A percentile compares a stretch with the other conserved stretches of the same genome.
These are phyloP conservation scores for Ophiostoma montium DNA, from an alignment of 2,329 filamentous ascomycete genomes.

Conservation along the genomic window DNA sequence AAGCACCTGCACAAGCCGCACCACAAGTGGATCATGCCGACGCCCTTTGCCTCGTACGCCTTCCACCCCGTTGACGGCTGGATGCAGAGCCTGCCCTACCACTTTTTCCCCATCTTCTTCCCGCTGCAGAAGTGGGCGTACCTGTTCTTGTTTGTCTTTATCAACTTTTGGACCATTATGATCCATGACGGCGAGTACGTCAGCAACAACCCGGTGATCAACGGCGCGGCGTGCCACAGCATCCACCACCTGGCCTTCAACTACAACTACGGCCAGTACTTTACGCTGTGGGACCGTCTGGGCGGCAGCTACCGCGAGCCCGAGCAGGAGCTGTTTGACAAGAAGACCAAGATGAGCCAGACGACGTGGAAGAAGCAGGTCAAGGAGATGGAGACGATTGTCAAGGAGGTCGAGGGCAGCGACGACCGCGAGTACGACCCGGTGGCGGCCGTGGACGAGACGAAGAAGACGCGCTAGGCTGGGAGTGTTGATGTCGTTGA, in stretches of 20 bases:
- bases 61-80: conserved; percentile 93
- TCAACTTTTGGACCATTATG: conserved; percentile 95
- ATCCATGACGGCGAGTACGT: conserved; percentile 95
- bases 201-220: conserved; percentile 79
- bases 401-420: conserved; percentile 53
- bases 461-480: conserved; percentile 30
- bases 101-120: conserved; percentile 84
- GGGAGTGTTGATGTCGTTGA: too few relatives aligned
- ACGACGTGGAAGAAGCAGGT: conserved; percentile 67
- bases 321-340: conserved; percentile 70
- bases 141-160: conserved; percentile 72
- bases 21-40: conserved; percentile 99
- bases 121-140: conserved; percentile 86
- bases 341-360: conserved; percentile 72
- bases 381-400: conserved; percentile 60
- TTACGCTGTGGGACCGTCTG: conserved; percentile 79
- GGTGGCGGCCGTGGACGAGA: conserved; percentile 12
- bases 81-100: conserved; percentile 78
- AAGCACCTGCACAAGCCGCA: conserved; percentile 90
- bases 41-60: conserved; percentile 79
- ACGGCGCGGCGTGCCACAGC: conserved; percentile 87
- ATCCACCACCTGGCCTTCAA: conserved; percentile 81
- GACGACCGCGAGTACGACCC: conserved; percentile 36
- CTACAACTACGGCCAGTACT: conserved; percentile 93
- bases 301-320: conserved; percentile 79